These are phyloP conservation scores for Hansfordia pulvinata DNA, from an alignment of 2,329 filamentous ascomycete species.

Conservation along the genomic window DNA sequence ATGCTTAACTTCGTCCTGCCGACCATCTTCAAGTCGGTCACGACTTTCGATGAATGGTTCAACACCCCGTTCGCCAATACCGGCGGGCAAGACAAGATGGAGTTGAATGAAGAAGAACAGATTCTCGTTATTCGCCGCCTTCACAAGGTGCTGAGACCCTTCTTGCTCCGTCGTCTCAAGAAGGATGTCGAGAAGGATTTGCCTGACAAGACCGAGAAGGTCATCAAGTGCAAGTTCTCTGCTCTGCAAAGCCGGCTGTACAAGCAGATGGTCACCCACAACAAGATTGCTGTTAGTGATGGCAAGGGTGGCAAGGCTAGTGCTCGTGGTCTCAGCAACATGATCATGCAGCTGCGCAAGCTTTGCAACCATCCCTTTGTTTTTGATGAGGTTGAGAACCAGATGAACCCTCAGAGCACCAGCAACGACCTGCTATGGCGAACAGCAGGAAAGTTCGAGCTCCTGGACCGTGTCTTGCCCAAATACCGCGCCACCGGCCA, in stretches of 20 bases:
- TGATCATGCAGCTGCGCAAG: constrained; percentile 99
- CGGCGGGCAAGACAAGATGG: constrained; percentile 96
- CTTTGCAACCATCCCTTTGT: constrained; percentile 99
- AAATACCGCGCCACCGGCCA: constrained; percentile 88
- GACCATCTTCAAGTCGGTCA: constrained; percentile 98
- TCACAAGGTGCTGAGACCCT: constrained; percentile 93
- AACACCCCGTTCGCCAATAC: constrained; percentile 99
- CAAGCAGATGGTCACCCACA: constrained; percentile 94
- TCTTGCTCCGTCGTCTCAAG: constrained; percentile 95
- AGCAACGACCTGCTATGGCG: constrained; percentile 94
- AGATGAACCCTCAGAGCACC: constrained; percentile 81
- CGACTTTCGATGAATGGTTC: constrained; percentile 99
- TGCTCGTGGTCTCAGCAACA: constrained; percentile 92
- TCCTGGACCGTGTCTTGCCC: constrained; percentile 80
- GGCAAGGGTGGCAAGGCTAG: constrained; percentile 91
- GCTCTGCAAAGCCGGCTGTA: constrained; percentile 86
- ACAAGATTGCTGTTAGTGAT: constrained; percentile 87
- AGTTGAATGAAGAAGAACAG: constrained; percentile 98
- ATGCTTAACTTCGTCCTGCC: constrained; percentile 97
- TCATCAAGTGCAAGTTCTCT: constrained; percentile 98
- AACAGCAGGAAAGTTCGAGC: constrained; percentile 92
- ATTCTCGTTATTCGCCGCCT: constrained; percentile 95
- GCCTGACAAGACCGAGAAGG: constrained; percentile 96
- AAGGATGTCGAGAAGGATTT: constrained; percentile 99
- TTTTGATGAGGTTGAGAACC: constrained; percentile 93